phyloP scores from a whole-genome alignment of 2,329 filamentous ascomycete species.

The Exophiala oligosperma region DNA sequence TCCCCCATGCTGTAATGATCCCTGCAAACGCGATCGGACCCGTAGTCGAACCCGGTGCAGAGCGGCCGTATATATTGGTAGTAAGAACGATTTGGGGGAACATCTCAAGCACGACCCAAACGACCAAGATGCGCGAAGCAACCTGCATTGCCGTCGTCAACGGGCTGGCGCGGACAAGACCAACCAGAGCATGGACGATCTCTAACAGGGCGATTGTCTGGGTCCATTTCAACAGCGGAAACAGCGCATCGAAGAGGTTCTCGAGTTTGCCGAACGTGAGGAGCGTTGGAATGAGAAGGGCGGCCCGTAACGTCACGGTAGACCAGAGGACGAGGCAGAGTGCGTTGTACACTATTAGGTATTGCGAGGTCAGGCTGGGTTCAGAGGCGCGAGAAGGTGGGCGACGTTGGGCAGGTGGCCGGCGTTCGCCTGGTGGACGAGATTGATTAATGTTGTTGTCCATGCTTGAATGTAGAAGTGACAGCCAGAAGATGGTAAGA shows the following conservation, averaged over 20 bases:
- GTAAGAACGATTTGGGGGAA: slow-evolving; percentile 75
- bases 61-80: slow-evolving; percentile 30
- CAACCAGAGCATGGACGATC: slow-evolving; percentile 74
- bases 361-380: slow-evolving; percentile 58
- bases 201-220: slow-evolving; percentile 84
- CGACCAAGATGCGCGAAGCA: slow-evolving; percentile 78
- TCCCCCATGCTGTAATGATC: slow-evolving; percentile 75
- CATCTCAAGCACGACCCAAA: slow-evolving; percentile 77
- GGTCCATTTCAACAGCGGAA: slow-evolving; percentile 56
- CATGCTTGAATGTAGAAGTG: no score
- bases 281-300: slow-evolving; percentile 54
- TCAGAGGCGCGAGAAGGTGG: not conserved
- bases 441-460: no score
- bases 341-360: slow-evolving; percentile 85
- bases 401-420: not conserved
- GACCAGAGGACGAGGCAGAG: slow-evolving; percentile 76
- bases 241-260: slow-evolving; percentile 48
- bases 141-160: slow-evolving; percentile 90
- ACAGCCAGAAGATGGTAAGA: no score
- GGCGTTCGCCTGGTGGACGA: no score
- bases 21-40: slow-evolving; percentile 41
- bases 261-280: slow-evolving; percentile 49
- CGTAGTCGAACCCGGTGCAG: slow-evolving; percentile 17
- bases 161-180: slow-evolving; percentile 81
- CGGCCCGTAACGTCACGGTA: slow-evolving; percentile 69